phyloP scores from a whole-genome alignment of 2,329 filamentous ascomycete genomes.

The Aaosphaeria arxii region DNA sequence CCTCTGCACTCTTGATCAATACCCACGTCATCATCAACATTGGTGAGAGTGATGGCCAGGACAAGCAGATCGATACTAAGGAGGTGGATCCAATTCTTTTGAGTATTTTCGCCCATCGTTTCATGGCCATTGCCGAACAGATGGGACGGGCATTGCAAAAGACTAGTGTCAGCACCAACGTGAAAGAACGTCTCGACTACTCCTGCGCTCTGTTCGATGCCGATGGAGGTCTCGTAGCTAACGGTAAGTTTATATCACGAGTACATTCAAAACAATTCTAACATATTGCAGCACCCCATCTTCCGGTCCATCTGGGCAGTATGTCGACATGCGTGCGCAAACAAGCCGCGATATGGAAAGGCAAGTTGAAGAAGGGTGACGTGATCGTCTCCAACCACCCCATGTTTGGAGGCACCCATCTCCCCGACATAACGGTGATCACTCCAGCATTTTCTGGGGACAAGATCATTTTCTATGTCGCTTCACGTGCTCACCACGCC shows the following conservation, averaged over 20 bases:
- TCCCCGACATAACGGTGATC: slow-evolving; percentile 79
- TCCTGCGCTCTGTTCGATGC: slow-evolving; percentile 79
- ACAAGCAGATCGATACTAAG: slow-evolving; percentile 49
- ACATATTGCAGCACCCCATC: slow-evolving; percentile 59
- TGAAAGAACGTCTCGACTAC: slow-evolving; percentile 80
- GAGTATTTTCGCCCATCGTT: slow-evolving; percentile 75
- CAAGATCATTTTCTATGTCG: slow-evolving; percentile 78
- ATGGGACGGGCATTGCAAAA: slow-evolving; percentile 79
- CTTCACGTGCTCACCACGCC: slow-evolving; percentile 76
- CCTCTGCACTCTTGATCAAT: slow-evolving; percentile 72
- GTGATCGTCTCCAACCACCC: slow-evolving; percentile 83
- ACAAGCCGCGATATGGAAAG: slow-evolving; percentile 77
- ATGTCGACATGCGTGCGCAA: slow-evolving; percentile 83
- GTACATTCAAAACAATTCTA: not conserved
- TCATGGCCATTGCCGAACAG: slow-evolving; percentile 83
- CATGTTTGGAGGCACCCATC: slow-evolving; percentile 78
- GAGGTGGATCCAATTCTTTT: slow-evolving; percentile 74
- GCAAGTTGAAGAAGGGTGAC: slow-evolving; percentile 73
- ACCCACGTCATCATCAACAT: slow-evolving; percentile 90
- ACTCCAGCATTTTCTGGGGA: slow-evolving; percentile 75
- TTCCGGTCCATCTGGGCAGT: slow-evolving; percentile 77
- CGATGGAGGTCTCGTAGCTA: slow-evolving; percentile 72
- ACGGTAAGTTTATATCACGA: slow-evolving; percentile 43
- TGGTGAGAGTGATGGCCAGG: slow-evolving; percentile 53
- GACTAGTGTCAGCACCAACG: slow-evolving; percentile 75